Conservation (phyloP, 2,329 filamentous ascomycete species). For the Trichophyton rubrum region DNA sequence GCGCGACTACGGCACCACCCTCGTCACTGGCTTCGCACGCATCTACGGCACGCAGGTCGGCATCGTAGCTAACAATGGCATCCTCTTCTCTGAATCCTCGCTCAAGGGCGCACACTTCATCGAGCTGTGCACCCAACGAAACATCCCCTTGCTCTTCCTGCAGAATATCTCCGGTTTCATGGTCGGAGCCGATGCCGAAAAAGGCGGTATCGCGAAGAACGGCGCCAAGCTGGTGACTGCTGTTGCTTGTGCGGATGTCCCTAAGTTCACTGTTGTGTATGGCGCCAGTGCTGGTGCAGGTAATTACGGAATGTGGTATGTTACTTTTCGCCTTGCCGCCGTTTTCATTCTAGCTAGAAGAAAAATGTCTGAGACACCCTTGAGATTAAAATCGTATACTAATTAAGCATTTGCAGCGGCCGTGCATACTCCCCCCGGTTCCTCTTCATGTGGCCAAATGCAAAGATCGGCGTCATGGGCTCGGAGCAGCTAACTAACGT, state of each 20-base stretch:
- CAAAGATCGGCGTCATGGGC: constrained; percentile 94
- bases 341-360: neutral
- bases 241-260: constrained; percentile 84
- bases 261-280: constrained; percentile 95
- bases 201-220: constrained; percentile 93
- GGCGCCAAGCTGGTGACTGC: constrained; percentile 94
- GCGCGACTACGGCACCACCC: constrained; percentile 71
- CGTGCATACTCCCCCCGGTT: constrained; percentile 84
- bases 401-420: constrained; percentile 41
- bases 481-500: constrained; percentile 80
- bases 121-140: constrained; percentile 80
- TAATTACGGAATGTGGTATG: constrained; percentile 90
- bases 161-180: constrained; percentile 98
- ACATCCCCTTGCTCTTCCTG: constrained; percentile 80
- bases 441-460: constrained; percentile 95
- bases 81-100: constrained; percentile 77
- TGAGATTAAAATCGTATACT: neutral
- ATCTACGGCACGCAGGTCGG: constrained; percentile 87
- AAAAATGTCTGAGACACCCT: too few relatives aligned
- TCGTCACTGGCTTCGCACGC: constrained; percentile 80
- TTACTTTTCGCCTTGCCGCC: constrained; percentile 13
- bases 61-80: constrained; percentile 91
- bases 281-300: constrained; percentile 85
- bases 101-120: constrained; percentile 96
- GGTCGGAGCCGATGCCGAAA: constrained; percentile 86